Evolutionary conservation across 306 rosid species (phyloP).

Genomic region (Canavalia gladiata): DNA sequence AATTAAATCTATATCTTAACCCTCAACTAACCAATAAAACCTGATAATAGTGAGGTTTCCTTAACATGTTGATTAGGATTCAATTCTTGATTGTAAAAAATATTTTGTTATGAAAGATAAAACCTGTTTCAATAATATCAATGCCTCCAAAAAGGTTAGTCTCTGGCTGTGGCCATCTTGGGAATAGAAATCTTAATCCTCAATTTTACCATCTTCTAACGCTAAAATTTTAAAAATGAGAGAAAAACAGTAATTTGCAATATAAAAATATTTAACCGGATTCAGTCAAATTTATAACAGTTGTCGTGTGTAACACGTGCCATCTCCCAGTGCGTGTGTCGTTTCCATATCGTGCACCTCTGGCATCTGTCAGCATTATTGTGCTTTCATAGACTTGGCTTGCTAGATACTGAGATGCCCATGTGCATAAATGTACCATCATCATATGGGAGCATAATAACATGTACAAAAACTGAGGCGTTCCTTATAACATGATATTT

Average conservation of each 20-base stretch:
- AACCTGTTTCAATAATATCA: no score
- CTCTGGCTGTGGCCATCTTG: not conserved
- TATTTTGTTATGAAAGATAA: no score
- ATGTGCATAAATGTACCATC: slow-evolving; percentile 41
- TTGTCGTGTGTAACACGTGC: slow-evolving; percentile 17
- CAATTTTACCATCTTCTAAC: not conserved
- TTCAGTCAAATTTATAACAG: not conserved
- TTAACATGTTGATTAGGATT: no score
- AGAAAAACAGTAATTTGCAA: no score
- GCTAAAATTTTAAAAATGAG: not conserved
- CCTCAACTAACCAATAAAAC: no score
- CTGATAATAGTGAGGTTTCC: no score
- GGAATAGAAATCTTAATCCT: not conserved
- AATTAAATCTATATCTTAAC: no score
- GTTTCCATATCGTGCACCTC: slow-evolving; percentile 32
- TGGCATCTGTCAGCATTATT: slow-evolving; percentile 34
- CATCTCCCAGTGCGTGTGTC: slow-evolving; percentile 22
- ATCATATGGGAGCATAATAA: slow-evolving; percentile 10
- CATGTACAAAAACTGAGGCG: slow-evolving; percentile 29
- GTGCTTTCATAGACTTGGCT: not conserved
- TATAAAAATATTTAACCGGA: not conserved
- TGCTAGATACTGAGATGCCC: slow-evolving; percentile 25
- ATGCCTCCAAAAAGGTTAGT: no score
- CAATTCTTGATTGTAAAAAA: no score
- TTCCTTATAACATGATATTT: slow-evolving; percentile 71